Evolutionary conservation across 257 asterid genomes (phyloP).

Genomic region (Dorcoceras hygrometricum): DNA sequence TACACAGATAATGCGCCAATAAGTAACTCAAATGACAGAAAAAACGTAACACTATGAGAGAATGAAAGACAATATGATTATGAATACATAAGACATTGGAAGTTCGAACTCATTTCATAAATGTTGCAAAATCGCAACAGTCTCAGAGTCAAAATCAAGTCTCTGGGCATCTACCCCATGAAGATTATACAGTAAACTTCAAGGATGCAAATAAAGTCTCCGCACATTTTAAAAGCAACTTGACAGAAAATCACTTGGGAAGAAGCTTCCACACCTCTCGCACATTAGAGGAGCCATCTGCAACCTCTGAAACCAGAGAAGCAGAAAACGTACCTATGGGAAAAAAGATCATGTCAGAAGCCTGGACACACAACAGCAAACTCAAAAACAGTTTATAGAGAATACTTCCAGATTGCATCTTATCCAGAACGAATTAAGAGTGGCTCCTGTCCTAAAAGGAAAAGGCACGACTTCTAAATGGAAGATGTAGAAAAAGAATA

Average conservation of each 20-base stretch:
- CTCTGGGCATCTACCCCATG: background rate
- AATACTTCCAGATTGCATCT: background rate
- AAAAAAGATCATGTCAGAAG: conserved; percentile 16
- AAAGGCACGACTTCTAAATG: background rate
- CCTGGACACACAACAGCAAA: background rate
- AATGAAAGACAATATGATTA: background rate
- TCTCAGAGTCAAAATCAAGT: conserved; percentile 4
- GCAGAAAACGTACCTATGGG: conserved; percentile 55
- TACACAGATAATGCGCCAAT: too few species aligned
- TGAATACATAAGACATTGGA: background rate
- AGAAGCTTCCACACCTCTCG: conserved; percentile 90
- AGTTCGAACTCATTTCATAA: background rate
- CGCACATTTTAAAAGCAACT: background rate
- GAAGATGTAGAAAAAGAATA: background rate
- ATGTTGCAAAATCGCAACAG: background rate
- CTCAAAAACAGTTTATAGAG: background rate
- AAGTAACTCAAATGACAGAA: too few species aligned
- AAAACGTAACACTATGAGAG: too few species aligned
- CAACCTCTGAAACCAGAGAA: conserved; percentile 68
- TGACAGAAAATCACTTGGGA: conserved; percentile 37
- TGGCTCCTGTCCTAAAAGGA: background rate
- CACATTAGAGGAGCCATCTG: conserved; percentile 91
- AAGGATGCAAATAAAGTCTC: background rate
- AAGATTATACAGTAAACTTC: background rate
- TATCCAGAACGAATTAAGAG: too few species aligned